A percentile compares a stretch with the other conserved stretches of the same genome.
phyloP scores from a whole-genome alignment of 129 eudicot genomes.

The Dittrichia graveolens region DNA sequence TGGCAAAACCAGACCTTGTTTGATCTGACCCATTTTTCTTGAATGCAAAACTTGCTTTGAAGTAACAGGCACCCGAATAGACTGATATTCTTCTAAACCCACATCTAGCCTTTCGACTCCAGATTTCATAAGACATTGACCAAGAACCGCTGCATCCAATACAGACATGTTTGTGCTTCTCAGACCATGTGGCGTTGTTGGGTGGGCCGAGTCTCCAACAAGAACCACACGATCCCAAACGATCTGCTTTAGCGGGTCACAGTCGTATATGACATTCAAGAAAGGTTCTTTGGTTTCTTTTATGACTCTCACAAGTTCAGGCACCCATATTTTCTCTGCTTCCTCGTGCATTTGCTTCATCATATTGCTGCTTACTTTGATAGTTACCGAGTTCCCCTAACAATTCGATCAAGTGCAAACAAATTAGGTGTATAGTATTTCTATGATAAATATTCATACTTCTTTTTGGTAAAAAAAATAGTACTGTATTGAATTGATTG shows the following conservation, averaged over 20 bases:
- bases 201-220: constrained; percentile 91
- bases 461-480: no score
- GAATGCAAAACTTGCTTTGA: constrained; percentile 73
- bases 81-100: constrained; percentile 62
- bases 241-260: constrained; percentile 59
- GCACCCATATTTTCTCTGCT: constrained; percentile 72
- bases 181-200: constrained; percentile 85
- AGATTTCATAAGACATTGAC: constrained; percentile 65
- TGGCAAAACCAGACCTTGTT: constrained; percentile 56
- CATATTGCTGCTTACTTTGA: constrained; percentile 65
- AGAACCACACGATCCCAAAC: constrained; percentile 79
- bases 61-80: constrained; percentile 53
- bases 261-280: constrained; percentile 74
- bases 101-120: constrained; percentile 45
- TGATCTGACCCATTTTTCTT: constrained; percentile 61
- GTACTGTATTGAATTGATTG: no score
- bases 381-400: constrained; percentile 85
- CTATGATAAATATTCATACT: no score
- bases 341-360: constrained; percentile 63
- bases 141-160: constrained; percentile 78
- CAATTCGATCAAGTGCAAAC: not conserved
- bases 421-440: not conserved
- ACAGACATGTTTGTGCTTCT: constrained; percentile 96
- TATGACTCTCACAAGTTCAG: constrained; percentile 60
- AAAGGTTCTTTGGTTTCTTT: constrained; percentile 71